Percentiles rank a stretch among this genome's conserved stretches.
These are phyloP conservation scores for Neurospora sp. DNA, from an alignment of 495 filamentous ascomycete species.

Conservation along the genomic window DNA sequence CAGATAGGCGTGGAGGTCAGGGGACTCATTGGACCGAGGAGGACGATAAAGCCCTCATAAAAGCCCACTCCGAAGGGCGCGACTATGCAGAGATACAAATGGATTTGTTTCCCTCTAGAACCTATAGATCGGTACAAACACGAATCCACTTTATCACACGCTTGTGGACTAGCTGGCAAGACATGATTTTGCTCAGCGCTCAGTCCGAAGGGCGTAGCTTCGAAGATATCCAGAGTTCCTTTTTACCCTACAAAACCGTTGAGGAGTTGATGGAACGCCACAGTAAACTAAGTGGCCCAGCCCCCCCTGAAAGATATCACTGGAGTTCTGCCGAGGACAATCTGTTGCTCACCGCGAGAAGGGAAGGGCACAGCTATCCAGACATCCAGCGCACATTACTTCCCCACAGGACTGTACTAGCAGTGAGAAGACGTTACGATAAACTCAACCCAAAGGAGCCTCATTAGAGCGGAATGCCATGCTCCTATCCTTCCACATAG, in stretches of 20 bases:
- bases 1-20: not conserved
- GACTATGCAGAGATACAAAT: not conserved
- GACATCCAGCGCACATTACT: not conserved
- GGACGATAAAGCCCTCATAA: not conserved
- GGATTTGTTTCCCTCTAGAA: not conserved
- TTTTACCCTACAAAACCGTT: not conserved
- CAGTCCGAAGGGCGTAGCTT: not conserved
- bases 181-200: not conserved
- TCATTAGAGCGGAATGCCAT: not conserved
- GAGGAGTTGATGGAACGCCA: not conserved
- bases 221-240: not conserved
- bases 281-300: not conserved
- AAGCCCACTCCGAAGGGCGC: not conserved
- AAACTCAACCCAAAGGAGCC: not conserved
- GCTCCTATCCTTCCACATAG: not conserved
- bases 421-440: not conserved
- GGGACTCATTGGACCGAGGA: not conserved
- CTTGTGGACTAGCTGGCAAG: not conserved
- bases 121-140: not conserved
- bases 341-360: not conserved
- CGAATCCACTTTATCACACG: not conserved
- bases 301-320: too few relatives aligned
- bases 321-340: not conserved
- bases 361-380: not conserved
- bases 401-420: not conserved